Evolutionary conservation across 768 basidiomycete species (phyloP).

Genomic region (Symmetrospora coprosmae): DNA sequence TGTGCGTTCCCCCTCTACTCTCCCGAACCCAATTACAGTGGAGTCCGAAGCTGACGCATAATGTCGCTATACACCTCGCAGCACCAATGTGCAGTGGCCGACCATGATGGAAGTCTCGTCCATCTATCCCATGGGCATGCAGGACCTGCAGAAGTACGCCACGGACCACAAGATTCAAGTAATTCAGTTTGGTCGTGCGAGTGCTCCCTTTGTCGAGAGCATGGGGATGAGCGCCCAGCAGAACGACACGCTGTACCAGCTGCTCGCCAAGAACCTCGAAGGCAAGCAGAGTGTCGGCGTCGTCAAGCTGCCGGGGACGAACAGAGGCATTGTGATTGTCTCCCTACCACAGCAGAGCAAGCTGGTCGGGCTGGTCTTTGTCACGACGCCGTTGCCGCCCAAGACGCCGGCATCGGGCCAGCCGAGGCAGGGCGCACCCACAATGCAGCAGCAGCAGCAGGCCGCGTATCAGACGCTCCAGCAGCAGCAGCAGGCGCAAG

Average conservation of each 20-base stretch:
- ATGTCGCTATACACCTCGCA: not conserved
- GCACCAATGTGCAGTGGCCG: constrained; percentile 16
- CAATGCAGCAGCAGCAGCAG: constrained; percentile 5
- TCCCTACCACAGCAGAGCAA: constrained; percentile 8
- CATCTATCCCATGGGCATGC: constrained; percentile 10
- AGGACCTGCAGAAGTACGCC: constrained; percentile 9
- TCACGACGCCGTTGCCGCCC: not conserved
- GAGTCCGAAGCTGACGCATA: too few relatives aligned
- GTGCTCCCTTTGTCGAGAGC: not conserved
- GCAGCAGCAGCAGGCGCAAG: not conserved
- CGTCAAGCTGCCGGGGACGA: constrained; percentile 2
- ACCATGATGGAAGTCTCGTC: not conserved
- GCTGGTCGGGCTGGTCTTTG: constrained; percentile 9
- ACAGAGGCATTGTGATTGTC: constrained; percentile 15
- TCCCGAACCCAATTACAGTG: too few relatives aligned
- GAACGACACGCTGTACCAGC: constrained; percentile 12
- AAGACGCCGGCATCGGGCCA: not conserved
- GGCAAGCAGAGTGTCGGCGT: constrained; percentile 5
- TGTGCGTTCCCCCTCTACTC: not conserved
- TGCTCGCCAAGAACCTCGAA: constrained; percentile 16
- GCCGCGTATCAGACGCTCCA: not conserved
- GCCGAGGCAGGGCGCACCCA: not conserved
- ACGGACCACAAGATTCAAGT: constrained; percentile 9
- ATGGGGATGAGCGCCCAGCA: constrained; percentile 2
- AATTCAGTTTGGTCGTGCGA: not conserved